Conservation (phyloP, 2,329 filamentous ascomycete species). For the Leptographium flavum region DNA sequence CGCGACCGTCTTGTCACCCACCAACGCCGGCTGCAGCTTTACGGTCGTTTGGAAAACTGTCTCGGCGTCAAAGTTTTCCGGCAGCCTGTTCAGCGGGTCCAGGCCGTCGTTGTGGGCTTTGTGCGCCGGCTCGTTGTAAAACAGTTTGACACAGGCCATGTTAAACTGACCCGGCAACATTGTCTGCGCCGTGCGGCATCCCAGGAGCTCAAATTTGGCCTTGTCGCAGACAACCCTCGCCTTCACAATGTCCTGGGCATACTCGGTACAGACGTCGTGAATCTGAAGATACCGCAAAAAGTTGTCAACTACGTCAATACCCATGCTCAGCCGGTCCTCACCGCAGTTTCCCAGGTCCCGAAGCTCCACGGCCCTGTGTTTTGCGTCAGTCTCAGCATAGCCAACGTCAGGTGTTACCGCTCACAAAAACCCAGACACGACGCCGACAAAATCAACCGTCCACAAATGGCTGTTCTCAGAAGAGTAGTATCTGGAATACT, state of each 20-base stretch:
- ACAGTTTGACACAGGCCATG: conserved; percentile 54
- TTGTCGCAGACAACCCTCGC: conserved; percentile 53
- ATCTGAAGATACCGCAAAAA: conserved; percentile 80
- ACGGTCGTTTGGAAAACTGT: conserved; percentile 29
- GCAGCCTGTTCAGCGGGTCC: conserved; percentile 14
- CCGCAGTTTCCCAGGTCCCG: conserved; percentile 41
- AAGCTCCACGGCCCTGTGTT: neutral
- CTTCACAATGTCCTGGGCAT: conserved; percentile 47
- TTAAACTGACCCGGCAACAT: conserved; percentile 69
- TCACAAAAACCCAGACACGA: conserved; percentile 68
- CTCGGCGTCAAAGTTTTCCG: conserved; percentile 27
- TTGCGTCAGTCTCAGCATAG: neutral
- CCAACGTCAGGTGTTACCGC: conserved; percentile 14
- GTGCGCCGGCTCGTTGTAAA: conserved; percentile 27
- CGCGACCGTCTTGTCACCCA: conserved; percentile 18
- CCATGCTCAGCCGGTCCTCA: conserved; percentile 37
- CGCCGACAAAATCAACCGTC: conserved; percentile 65
- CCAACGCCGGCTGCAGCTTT: conserved; percentile 20
- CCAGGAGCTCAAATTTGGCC: conserved; percentile 53
- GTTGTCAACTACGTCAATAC: conserved; percentile 59
- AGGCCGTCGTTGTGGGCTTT: conserved; percentile 13
- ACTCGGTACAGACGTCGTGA: conserved; percentile 78
- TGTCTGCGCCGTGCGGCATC: conserved; percentile 33
- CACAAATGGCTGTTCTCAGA: conserved; percentile 40
- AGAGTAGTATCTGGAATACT: conserved; percentile 33